These are phyloP conservation scores for Acorus gramineus DNA, from an alignment of 106 monocot species.

Conservation along the genomic window DNA sequence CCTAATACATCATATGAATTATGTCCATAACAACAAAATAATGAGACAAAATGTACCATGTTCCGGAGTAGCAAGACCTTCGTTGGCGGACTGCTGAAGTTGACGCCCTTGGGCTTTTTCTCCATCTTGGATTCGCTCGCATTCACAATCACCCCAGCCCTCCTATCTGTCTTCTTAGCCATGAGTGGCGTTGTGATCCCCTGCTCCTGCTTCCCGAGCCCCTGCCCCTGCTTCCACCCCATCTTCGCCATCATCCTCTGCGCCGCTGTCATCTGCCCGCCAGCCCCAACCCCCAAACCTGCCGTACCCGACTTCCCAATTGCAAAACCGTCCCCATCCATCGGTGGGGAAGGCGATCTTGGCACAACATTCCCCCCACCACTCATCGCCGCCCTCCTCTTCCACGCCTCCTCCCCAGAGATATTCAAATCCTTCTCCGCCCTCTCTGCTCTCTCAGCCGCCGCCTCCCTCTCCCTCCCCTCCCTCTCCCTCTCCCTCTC, in stretches of 20 bases:
- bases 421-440: constrained; percentile 67
- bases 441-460: constrained; percentile 13
- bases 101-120: constrained; percentile 80
- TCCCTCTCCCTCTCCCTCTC: constrained; percentile 86
- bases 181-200: constrained; percentile 93
- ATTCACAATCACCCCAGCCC: constrained; percentile 97
- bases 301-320: constrained; percentile 72
- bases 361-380: constrained; percentile 22
- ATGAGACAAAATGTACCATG: constrained; percentile 43
- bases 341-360: constrained; percentile 67
- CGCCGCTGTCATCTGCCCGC: constrained; percentile 97
- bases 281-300: constrained; percentile 85
- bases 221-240: constrained; percentile 99
- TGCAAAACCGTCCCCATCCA: constrained; percentile 59
- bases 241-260: constrained; percentile 99
- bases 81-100: constrained; percentile 63
- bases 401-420: constrained; percentile 98
- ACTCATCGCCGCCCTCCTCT: constrained; percentile 78
- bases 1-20: not conserved
- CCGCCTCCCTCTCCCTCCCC: constrained; percentile 51
- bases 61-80: constrained; percentile 83
- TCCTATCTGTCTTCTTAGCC: constrained; percentile 94
- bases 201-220: constrained; percentile 93
- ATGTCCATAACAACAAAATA: not conserved
- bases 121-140: constrained; percentile 63